Evolutionary conservation across 1,284 basidiomycete species (phyloP).

Genomic region (Neonothopanus nambi): DNA sequence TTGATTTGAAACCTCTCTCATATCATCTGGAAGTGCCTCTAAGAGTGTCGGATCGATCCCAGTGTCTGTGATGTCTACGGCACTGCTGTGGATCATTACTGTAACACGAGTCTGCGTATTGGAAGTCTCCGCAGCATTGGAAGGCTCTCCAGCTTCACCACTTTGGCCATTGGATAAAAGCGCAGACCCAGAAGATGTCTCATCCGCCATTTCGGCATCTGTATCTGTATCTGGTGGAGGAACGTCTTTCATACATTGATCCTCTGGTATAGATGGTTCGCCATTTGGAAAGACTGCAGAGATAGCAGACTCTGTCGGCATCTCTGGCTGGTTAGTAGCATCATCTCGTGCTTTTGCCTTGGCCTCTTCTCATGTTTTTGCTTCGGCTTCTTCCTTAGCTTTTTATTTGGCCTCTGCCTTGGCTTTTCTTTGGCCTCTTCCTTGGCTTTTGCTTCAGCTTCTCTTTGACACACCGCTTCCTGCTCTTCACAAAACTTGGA

Average conservation of each 20-base stretch:
- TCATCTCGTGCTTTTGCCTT: slow-evolving; percentile 32
- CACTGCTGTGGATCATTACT: slow-evolving; percentile 86
- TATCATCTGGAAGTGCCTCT: slow-evolving; percentile 96
- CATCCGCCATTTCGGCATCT: slow-evolving; percentile 48
- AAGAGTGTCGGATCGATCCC: slow-evolving; percentile 98
- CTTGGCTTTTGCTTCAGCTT: slow-evolving; percentile 43
- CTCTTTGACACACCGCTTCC: slow-evolving; percentile 36
- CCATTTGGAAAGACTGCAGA: not conserved
- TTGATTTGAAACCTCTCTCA: slow-evolving; percentile 98
- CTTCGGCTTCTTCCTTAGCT: slow-evolving; percentile 34
- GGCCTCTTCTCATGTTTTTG: slow-evolving; percentile 25
- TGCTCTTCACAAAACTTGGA: slow-evolving; percentile 56
- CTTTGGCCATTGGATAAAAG: not conserved
- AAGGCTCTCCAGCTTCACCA: slow-evolving; percentile 13
- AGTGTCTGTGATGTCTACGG: slow-evolving; percentile 98
- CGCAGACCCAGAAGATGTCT: slow-evolving; percentile 15
- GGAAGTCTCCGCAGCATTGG: slow-evolving; percentile 9
- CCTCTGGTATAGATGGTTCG: slow-evolving; percentile 10
- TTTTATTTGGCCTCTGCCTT: too few relatives aligned
- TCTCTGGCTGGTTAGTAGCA: slow-evolving; percentile 6
- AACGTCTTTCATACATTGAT: slow-evolving; percentile 30
- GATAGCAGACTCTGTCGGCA: not conserved
- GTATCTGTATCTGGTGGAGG: slow-evolving; percentile 24
- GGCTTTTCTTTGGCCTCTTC: slow-evolving; percentile 38
- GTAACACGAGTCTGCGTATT: slow-evolving; percentile 58